Evolutionary conservation across 2,329 filamentous ascomycete species (phyloP).

Genomic region (Neofusicoccum sp.): DNA sequence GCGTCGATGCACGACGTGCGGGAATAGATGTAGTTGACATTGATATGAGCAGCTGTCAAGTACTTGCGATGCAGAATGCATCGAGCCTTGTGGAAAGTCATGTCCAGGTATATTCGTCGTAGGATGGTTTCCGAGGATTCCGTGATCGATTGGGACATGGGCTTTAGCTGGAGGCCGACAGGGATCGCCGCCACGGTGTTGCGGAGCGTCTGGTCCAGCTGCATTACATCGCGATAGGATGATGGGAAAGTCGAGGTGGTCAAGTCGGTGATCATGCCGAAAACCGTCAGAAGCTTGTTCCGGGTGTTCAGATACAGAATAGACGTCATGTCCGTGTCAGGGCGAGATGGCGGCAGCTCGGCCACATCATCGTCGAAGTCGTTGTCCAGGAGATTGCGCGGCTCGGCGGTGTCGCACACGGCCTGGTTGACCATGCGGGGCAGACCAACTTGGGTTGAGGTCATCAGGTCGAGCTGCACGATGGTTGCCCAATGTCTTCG

Average conservation of each 20-base stretch:
- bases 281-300: constrained; percentile 24
- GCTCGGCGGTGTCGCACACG: constrained; percentile 40
- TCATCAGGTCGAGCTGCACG: constrained; percentile 38
- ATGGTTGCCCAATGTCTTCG: constrained; percentile 36
- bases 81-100: constrained; percentile 33
- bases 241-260: constrained; percentile 28
- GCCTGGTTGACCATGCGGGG: constrained; percentile 38
- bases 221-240: constrained; percentile 30
- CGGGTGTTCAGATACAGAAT: constrained; percentile 29
- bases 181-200: constrained; percentile 21
- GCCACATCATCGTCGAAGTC: constrained; percentile 40
- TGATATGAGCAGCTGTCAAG: constrained; percentile 33
- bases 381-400: constrained; percentile 41
- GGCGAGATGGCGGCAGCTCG: constrained; percentile 30
- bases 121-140: constrained; percentile 24
- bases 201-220: constrained; percentile 28
- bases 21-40: constrained; percentile 41
- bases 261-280: constrained; percentile 31
- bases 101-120: constrained; percentile 30
- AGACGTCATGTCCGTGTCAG: constrained; percentile 28
- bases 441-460: constrained; percentile 39
- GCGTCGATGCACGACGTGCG: constrained; percentile 46
- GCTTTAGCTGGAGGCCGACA: background rate
- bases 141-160: constrained; percentile 8
- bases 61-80: constrained; percentile 39